Base-by-base conservation (phyloP, 805 yeast genomes). In the Hanseniaspora meyeri region DNA sequence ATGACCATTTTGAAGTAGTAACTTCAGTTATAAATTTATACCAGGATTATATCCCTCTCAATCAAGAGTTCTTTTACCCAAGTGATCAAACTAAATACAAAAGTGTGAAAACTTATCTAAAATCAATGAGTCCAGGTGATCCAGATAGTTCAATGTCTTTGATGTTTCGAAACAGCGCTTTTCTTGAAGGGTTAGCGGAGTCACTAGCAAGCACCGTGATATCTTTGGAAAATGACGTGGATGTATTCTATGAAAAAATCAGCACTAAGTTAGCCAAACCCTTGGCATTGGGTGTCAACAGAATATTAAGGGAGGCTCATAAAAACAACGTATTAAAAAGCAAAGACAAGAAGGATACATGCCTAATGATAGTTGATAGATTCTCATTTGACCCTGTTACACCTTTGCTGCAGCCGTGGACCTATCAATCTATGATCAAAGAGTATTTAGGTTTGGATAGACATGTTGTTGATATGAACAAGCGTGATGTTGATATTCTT, bases 351-450 rank as follows among this genome's bases (percentile, higher is more conserved):
- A 79, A 78, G 58, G 72, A 75, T 1, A 64, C 85, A 8, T 52
- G 56, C 31, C 69, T 95, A 49, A 68, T 93, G 12, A 73, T 93
- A 1, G 65, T 93, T 49, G 97, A 93, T 68, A 75, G 99, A 54
- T 57, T 47, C 20, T 79, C 82, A 58, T 85, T 80, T 64, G 99
- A 93, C 69, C 97, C 98, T 2, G 74, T 91, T 14, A 91, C 99
- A 0, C 97, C 99, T 1, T 74, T 93, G 34, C 71, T 93, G 50
- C 80, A 84, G 42, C 98, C 97, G 1, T 93, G 99, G 99, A 90
- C 98, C 1, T 93, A 88, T 69, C 97, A 91, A 66, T 86, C 96
- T 1, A 91, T 93, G 97, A 87, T 93, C 17, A 95, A 91, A 67
- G 97, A 95, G 66, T 76, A 89, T 24, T 72, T 93, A 34, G 95